phyloP scores from a whole-genome alignment of 2,329 filamentous ascomycete genomes.

The Aureobasidium sp. region DNA sequence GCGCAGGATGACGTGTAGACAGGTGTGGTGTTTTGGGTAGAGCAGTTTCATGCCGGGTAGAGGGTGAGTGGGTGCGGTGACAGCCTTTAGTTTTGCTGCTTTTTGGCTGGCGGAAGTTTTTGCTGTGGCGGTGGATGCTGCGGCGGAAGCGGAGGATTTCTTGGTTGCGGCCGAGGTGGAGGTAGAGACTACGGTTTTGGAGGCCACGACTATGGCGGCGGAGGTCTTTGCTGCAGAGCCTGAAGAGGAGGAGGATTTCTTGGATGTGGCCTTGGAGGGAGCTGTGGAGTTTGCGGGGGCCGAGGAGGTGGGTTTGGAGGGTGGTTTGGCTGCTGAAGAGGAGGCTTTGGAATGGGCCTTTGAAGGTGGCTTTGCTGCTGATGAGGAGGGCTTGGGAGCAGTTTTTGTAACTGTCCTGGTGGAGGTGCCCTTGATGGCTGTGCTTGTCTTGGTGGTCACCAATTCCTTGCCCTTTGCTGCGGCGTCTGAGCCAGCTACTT shows the following conservation, averaged over 20 bases:
- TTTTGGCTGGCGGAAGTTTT: conserved; percentile 7
- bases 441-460: not conserved
- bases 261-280: not conserved
- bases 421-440: not conserved
- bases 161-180: not conserved
- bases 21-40: conserved; percentile 22
- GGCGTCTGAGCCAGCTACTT: not conserved
- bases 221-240: not conserved
- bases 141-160: not conserved
- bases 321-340: not conserved
- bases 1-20: conserved; percentile 24
- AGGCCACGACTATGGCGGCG: not conserved
- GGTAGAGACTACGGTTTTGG: not conserved
- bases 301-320: not conserved
- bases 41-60: conserved; percentile 22
- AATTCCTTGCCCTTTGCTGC: conserved; percentile 2
- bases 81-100: not conserved
- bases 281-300: not conserved
- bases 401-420: not conserved
- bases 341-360: not conserved
- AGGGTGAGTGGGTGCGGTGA: conserved; percentile 10
- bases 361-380: not conserved
- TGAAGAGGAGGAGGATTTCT: not conserved
- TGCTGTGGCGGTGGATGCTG: not conserved
- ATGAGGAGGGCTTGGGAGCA: not conserved